phyloP scores from a whole-genome alignment of 1,139 yeast species.

The Sugiyamaella paludigena region DNA sequence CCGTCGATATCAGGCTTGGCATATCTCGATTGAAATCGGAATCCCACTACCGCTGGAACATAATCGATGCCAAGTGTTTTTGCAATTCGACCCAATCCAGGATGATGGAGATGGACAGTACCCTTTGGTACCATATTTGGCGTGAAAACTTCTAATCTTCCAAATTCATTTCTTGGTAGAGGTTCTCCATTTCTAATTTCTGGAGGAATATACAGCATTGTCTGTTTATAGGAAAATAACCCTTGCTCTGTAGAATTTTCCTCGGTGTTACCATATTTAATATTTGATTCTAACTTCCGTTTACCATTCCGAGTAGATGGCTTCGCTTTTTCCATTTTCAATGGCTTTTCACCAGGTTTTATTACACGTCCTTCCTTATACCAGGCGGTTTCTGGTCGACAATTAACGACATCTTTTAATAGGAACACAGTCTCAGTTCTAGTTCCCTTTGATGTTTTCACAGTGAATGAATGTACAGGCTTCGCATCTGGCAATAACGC shows the following conservation, averaged over 20 bases:
- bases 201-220: slow-evolving; percentile 56
- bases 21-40: slow-evolving; percentile 51
- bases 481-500: slow-evolving; percentile 47
- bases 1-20: slow-evolving; percentile 69
- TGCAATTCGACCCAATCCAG: slow-evolving; percentile 60
- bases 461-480: slow-evolving; percentile 16
- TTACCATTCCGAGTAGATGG: slow-evolving; percentile 28
- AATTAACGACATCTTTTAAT: slow-evolving; percentile 51
- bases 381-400: slow-evolving; percentile 73
- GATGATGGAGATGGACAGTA: slow-evolving; percentile 53
- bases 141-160: slow-evolving; percentile 69
- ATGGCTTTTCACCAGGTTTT: slow-evolving; percentile 59
- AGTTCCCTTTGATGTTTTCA: slow-evolving; percentile 39
- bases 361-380: slow-evolving; percentile 64
- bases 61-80: slow-evolving; percentile 57
- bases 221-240: slow-evolving; percentile 68
- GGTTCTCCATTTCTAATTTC: slow-evolving; percentile 49
- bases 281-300: slow-evolving; percentile 19
- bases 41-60: slow-evolving; percentile 73
- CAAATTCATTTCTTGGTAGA: slow-evolving; percentile 66
- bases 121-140: slow-evolving; percentile 73
- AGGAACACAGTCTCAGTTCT: slow-evolving; percentile 61
- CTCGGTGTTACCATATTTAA: slow-evolving; percentile 42
- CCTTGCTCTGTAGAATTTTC: slow-evolving; percentile 48
- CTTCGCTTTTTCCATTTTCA: slow-evolving; percentile 40